Evolutionary conservation across 306 rosid species (phyloP).

Genomic region (Canavalia gladiata): DNA sequence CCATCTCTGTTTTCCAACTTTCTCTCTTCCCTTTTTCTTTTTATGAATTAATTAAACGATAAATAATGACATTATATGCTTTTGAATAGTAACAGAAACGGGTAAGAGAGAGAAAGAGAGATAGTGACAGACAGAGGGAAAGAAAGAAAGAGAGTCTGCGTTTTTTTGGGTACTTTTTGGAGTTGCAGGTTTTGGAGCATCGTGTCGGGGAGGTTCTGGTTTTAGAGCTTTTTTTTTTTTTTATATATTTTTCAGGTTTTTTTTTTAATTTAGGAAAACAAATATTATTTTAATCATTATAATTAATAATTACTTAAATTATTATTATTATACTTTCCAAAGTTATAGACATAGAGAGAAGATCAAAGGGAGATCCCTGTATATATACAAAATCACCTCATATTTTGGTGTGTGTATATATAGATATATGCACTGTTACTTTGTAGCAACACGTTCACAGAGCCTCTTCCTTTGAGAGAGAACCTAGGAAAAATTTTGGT

Average conservation of each 20-base stretch:
- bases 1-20: neutral
- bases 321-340: slow-evolving; percentile 53
- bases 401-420: neutral
- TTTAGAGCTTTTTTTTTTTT: slow-evolving; percentile 11
- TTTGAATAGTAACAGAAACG: slow-evolving; percentile 37
- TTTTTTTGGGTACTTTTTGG: slow-evolving; percentile 57
- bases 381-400: neutral
- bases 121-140: slow-evolving; percentile 45
- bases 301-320: slow-evolving; percentile 20
- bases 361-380: slow-evolving; percentile 59
- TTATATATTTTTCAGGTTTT: neutral
- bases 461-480: slow-evolving; percentile 46
- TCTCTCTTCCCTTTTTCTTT: neutral
- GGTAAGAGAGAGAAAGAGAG: slow-evolving; percentile 40
- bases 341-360: slow-evolving; percentile 53
- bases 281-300: slow-evolving; percentile 13
- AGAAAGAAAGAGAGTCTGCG: slow-evolving; percentile 39
- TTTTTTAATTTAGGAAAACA: slow-evolving; percentile 1
- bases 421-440: slow-evolving; percentile 18
- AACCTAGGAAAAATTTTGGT: slow-evolving; percentile 49
- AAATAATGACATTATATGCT: neutral
- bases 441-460: slow-evolving; percentile 36
- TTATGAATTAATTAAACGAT: neutral
- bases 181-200: slow-evolving; percentile 93
- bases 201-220: slow-evolving; percentile 75